These are phyloP conservation scores for Hyphodiscus hymeniophilus DNA, from an alignment of 495 filamentous ascomycete genomes.

Conservation along the genomic window DNA sequence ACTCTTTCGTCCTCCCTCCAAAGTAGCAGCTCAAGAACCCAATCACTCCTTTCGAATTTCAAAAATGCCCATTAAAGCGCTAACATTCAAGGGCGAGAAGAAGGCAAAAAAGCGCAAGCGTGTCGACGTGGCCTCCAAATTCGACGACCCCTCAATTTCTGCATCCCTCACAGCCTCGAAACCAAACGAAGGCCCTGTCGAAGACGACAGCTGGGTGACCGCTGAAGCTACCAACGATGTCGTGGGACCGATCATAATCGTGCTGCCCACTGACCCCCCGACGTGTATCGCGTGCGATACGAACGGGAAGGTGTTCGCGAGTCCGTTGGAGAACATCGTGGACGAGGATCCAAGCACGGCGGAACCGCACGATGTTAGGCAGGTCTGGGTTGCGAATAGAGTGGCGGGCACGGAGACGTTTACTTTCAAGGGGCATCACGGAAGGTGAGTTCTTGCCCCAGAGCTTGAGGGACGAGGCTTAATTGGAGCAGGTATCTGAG, in stretches of 20 bases:
- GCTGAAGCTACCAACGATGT: constrained; percentile 70
- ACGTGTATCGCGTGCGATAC: constrained; percentile 76
- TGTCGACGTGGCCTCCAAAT: constrained; percentile 31
- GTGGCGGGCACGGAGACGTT: constrained; percentile 74
- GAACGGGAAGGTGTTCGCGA: constrained; percentile 75
- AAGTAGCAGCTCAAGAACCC: neutral
- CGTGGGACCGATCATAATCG: constrained; percentile 74
- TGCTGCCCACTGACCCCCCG: constrained; percentile 59
- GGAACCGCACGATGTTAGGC: constrained; percentile 88
- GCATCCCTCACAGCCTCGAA: constrained; percentile 28
- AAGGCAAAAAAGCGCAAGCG: constrained; percentile 88
- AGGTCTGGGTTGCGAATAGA: constrained; percentile 87
- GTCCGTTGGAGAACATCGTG: constrained; percentile 71
- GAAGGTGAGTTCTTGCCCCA: constrained; percentile 45
- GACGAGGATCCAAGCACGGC: constrained; percentile 70
- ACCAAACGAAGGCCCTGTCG: constrained; percentile 28
- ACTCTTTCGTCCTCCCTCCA: neutral
- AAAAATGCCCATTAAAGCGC: constrained; percentile 61
- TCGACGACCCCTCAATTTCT: constrained; percentile 30
- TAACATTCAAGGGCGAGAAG: constrained; percentile 95
- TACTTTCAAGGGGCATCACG: constrained; percentile 83
- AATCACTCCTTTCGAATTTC: neutral
- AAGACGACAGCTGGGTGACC: constrained; percentile 82
- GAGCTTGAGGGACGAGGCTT: neutral
- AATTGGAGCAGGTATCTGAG: constrained; percentile 57